Base-by-base conservation (phyloP, 1,284 basidiomycete species). In the Ceratobasidium theobromae region DNA sequence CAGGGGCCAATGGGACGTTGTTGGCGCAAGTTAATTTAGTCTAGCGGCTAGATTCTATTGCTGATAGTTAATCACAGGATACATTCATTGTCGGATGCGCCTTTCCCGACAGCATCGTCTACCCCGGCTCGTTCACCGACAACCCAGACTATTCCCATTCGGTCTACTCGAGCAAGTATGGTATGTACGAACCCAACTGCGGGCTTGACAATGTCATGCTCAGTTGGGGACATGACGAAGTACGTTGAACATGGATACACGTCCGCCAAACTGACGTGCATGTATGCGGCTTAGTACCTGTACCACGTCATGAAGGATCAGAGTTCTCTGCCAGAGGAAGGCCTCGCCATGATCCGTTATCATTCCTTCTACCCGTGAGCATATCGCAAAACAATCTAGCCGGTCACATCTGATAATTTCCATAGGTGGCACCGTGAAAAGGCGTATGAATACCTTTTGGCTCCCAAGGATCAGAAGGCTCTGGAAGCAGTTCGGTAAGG, bases 291-390 rank as follows among this genome's bases (percentile, higher is more conserved):
- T 12, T 33, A 90, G 88, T 91, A 91, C 73, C 78, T 91, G 6
- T 91, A 90, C 75, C 79, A 88, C 70, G 86, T 91, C 68, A 77
- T 90, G 64, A 90, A 89, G 75, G 85, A 86, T 70, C 89, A 91
- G 74, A 85, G 84, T 72, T 82, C 81, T n/a, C 85, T 96, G 0
- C 93, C 93, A 0, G 82, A 84, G 62, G 92, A 91, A 72, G 93
- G 83, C 0, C 81, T 96, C 38, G 86, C 89, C 27, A 96, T 96
- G 93, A 93, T 96, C 73, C 86, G 93, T 27, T 95, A 92, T 77
- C 93, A 96, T 79, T 91, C 88, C 72, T 95, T 95, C 81, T 95
- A 95, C 79, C 93, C 93, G 78, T 95, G n/a, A n/a, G n/a, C n/a
- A n/a, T n/a, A n/a, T n/a, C n/a, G n/a, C n/a, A n/a, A n/a, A n/a